Evolutionary conservation across 139 green algal species (phyloP).

Genomic region (Chlorella sp.): DNA sequence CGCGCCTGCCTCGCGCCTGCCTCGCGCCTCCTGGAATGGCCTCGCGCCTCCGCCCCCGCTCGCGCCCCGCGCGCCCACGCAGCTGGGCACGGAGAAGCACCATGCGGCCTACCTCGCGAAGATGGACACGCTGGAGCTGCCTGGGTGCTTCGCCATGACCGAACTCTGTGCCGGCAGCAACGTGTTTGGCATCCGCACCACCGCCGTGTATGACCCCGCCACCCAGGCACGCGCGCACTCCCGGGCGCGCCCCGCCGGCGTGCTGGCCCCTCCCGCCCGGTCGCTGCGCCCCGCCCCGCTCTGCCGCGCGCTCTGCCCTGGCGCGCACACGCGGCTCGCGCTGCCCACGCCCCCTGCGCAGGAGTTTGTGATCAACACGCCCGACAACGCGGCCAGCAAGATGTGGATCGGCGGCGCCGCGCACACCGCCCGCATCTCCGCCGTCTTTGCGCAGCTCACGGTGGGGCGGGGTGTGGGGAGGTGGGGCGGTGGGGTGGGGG

Average conservation of each 20-base stretch:
- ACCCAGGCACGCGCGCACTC: background rate
- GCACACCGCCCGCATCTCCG: conserved; percentile 60
- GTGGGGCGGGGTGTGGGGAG: too few relatives aligned
- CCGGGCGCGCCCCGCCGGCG: background rate
- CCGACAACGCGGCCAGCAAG: conserved; percentile 39
- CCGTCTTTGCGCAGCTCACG: conserved; percentile 90
- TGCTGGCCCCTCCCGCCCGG: background rate
- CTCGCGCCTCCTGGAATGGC: too few relatives aligned
- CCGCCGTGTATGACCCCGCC: conserved; percentile 29
- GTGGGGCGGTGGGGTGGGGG: too few relatives aligned
- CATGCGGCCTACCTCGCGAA: conserved; percentile 55
- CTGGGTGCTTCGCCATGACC: conserved; percentile 88
- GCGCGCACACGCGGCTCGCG: background rate
- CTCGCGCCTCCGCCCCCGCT: too few relatives aligned
- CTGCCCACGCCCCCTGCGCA: background rate
- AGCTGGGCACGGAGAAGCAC: conserved; percentile 85
- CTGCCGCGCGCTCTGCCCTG: background rate
- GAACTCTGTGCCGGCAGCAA: conserved; percentile 88
- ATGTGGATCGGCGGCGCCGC: conserved; percentile 76
- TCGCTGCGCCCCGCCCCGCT: background rate
- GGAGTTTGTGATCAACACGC: conserved; percentile 88
- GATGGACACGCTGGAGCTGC: conserved; percentile 72
- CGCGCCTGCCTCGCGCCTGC: too few relatives aligned
- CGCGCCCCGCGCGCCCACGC: too few relatives aligned
- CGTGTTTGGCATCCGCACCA: conserved; percentile 91